These are phyloP conservation scores for Neohortaea acidophila DNA, from an alignment of 495 filamentous ascomycete species.

Conservation along the genomic window DNA sequence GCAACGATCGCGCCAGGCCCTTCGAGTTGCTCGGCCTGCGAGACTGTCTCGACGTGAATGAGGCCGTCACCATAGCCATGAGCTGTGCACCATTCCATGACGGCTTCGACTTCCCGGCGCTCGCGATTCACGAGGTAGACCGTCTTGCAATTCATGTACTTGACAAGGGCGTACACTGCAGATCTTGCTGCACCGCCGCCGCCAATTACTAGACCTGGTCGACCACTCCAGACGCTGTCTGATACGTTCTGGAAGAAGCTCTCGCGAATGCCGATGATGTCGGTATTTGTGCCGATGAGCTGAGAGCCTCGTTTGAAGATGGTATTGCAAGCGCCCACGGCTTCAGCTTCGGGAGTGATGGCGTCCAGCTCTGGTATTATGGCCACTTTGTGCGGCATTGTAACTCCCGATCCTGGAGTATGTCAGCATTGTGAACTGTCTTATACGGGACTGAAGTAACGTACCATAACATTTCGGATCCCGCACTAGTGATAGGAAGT, in stretches of 20 bases:
- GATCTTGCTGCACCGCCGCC: slow-evolving; percentile 53
- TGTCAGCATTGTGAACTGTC: neutral
- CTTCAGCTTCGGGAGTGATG: slow-evolving; percentile 48
- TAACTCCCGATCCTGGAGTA: slow-evolving; percentile 42
- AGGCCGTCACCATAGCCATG: slow-evolving; percentile 38
- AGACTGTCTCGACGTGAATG: slow-evolving; percentile 38
- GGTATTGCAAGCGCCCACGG: slow-evolving; percentile 60
- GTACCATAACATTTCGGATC: slow-evolving; percentile 39
- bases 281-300: slow-evolving; percentile 58
- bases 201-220: slow-evolving; percentile 46
- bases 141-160: slow-evolving; percentile 45
- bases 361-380: slow-evolving; percentile 55
- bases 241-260: slow-evolving; percentile 48
- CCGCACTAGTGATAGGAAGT: slow-evolving; percentile 35
- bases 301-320: slow-evolving; percentile 43
- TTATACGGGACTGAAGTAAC: neutral
- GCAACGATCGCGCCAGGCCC: slow-evolving; percentile 46
- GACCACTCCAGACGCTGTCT: slow-evolving; percentile 32
- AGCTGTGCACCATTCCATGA: slow-evolving; percentile 40
- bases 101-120: slow-evolving; percentile 42
- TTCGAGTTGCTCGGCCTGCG: slow-evolving; percentile 40
- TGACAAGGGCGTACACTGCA: slow-evolving; percentile 50
- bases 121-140: slow-evolving; percentile 63
- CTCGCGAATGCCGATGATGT: slow-evolving; percentile 57
- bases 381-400: slow-evolving; percentile 60